These are phyloP conservation scores for Nicotiana tabacum DNA, from an alignment of 257 asterid species.

Conservation along the genomic window DNA sequence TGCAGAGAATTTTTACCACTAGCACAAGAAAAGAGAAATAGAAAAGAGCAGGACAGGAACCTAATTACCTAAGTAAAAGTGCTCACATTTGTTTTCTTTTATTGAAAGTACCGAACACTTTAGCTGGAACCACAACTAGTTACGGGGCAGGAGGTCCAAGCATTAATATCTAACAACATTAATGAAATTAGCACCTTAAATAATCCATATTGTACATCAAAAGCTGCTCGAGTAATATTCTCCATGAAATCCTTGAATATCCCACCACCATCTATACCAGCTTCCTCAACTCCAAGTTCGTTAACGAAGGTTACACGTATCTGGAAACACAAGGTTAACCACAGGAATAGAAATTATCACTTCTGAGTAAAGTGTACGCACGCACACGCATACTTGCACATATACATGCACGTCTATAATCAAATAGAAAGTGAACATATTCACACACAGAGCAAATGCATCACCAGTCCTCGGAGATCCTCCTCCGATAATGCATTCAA, in stretches of 20 bases:
- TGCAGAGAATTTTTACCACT: not conserved
- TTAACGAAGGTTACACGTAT: constrained; percentile 83
- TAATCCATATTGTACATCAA: constrained; percentile 93
- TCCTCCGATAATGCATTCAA: constrained; percentile 72
- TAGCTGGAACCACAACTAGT: constrained; percentile 4
- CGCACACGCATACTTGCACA: not conserved
- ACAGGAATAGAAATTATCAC: not conserved
- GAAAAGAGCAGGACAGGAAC: not conserved
- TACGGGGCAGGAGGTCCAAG: not conserved
- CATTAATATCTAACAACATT: not conserved
- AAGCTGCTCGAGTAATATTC: constrained; percentile 79
- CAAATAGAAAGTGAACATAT: not conserved
- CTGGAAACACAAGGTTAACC: constrained; percentile 31
- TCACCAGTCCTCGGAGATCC: constrained; percentile 85
- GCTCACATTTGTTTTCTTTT: not conserved
- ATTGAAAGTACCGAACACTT: not conserved
- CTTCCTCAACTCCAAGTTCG: constrained; percentile 98
- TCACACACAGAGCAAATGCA: constrained; percentile 13
- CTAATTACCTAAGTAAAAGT: not conserved
- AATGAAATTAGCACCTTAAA: constrained; percentile 65
- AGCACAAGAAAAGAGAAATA: not conserved
- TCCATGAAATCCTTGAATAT: constrained; percentile 99
- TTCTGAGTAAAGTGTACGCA: not conserved
- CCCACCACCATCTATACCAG: constrained; percentile 99
- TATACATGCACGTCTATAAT: not conserved